phyloP scores from a whole-genome alignment of 164 flowering plant species.

The Vitis labrusca region DNA sequence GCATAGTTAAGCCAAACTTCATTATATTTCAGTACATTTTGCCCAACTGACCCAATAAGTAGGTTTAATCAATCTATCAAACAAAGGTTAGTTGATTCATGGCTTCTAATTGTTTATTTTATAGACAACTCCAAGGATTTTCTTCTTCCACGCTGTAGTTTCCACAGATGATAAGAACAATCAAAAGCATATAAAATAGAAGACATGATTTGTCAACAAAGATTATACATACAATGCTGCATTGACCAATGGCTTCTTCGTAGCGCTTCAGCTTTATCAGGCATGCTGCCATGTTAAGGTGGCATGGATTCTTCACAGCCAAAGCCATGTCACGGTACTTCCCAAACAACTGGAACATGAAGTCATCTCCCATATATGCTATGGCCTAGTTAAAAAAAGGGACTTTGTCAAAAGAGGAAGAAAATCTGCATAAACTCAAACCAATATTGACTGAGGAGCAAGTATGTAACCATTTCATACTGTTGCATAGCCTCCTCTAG shows the following conservation, averaged over 20 bases:
- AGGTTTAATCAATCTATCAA: no score
- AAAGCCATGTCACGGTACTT: slow-evolving; percentile 91
- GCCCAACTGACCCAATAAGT: no score
- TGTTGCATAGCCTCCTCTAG: slow-evolving; percentile 98
- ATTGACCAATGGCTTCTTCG: slow-evolving; percentile 89
- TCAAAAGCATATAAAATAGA: background rate
- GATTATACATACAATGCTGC: slow-evolving; percentile 70
- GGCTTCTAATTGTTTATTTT: no score
- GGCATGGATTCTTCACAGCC: slow-evolving; percentile 97
- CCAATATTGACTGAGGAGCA: slow-evolving; percentile 10
- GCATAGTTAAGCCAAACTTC: no score
- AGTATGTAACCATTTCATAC: slow-evolving; percentile 84
- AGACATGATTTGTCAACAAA: background rate
- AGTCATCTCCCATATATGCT: slow-evolving; percentile 96
- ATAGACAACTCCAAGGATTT: no score
- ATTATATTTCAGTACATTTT: no score
- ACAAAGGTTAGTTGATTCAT: no score
- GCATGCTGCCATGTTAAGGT: slow-evolving; percentile 93
- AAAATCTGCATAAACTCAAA: slow-evolving; percentile 4
- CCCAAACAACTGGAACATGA: slow-evolving; percentile 96
- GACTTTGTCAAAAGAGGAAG: background rate
- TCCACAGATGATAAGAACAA: no score
- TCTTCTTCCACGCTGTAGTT: no score
- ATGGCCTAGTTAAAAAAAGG: slow-evolving; percentile 58
- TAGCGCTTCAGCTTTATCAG: slow-evolving; percentile 83